Evolutionary conservation across 73 alveolate species (phyloP).

Genomic region (Paramecium octaurelia): DNA sequence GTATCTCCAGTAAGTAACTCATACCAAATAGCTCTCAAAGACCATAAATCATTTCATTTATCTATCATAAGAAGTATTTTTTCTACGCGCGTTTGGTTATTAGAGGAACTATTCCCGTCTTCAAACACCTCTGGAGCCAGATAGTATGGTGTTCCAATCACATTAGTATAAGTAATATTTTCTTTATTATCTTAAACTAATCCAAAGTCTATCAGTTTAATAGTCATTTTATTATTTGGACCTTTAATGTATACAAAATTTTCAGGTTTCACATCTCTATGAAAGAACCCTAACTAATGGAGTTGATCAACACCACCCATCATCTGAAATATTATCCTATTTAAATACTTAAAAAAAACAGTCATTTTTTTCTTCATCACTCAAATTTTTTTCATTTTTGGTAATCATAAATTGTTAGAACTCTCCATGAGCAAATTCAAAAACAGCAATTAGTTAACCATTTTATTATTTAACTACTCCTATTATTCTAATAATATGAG

Average conservation of each 20-base stretch:
- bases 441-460: not conserved
- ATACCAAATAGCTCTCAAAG: not conserved
- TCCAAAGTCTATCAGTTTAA: slow-evolving; percentile 6
- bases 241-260: not conserved
- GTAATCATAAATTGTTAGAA: not conserved
- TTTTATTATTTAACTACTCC: not conserved
- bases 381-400: not conserved
- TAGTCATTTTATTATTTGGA: not conserved
- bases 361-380: not conserved
- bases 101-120: not conserved
- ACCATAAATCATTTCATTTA: not conserved
- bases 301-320: not conserved
- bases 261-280: slow-evolving; percentile 63
- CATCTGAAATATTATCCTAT: not conserved
- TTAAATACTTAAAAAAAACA: not conserved
- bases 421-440: not conserved
- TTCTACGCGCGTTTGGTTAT: too few species aligned
- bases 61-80: not conserved
- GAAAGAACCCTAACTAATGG: not conserved
- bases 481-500: not conserved
- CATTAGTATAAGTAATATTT: not conserved
- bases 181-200: not conserved
- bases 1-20: not conserved
- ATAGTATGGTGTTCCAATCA: not conserved
- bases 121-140: not conserved